phyloP scores from a whole-genome alignment of 352 stramenopile genomes.

The Globisporangium paddicum region DNA sequence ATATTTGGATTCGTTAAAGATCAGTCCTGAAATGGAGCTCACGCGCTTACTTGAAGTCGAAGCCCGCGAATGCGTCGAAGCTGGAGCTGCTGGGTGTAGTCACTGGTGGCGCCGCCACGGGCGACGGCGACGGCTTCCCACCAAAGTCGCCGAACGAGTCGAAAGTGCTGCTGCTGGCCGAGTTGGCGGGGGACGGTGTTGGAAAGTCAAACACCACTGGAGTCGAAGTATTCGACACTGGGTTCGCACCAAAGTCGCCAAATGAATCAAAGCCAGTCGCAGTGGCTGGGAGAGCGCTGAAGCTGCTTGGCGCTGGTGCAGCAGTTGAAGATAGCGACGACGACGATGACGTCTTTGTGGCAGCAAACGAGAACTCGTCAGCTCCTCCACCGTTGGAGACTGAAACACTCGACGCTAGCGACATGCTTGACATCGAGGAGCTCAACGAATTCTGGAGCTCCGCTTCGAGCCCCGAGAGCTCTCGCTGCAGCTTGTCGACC shows the following conservation, averaged over 20 bases:
- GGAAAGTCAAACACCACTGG: neutral
- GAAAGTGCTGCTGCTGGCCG: slow-evolving; percentile 19
- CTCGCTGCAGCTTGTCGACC: slow-evolving; percentile 46
- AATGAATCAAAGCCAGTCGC: slow-evolving; percentile 10
- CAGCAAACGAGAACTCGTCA: neutral
- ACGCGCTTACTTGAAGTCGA: slow-evolving; percentile 19
- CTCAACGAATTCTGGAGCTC: slow-evolving; percentile 44
- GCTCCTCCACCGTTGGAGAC: neutral
- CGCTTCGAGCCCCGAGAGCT: slow-evolving; percentile 42
- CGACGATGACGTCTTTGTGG: slow-evolving; percentile 7
- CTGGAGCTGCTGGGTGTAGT: slow-evolving; percentile 1
- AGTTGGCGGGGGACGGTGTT: neutral
- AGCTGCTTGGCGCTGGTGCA: neutral
- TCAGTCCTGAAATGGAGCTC: neutral
- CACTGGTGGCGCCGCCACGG: neutral
- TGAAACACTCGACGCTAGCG: neutral
- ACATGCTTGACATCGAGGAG: slow-evolving; percentile 19
- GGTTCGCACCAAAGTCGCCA: neutral
- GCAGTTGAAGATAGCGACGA: neutral
- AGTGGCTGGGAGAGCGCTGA: neutral
- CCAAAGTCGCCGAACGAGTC: slow-evolving; percentile 23
- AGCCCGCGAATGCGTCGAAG: slow-evolving; percentile 15
- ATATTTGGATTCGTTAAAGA: neutral
- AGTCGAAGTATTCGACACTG: slow-evolving; percentile 1
- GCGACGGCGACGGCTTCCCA: neutral